Evolutionary conservation across 495 filamentous ascomycete genomes (phyloP), one percentile per base, ranked within the genome.

Genomic region (Aspergillus diversus): DNA sequence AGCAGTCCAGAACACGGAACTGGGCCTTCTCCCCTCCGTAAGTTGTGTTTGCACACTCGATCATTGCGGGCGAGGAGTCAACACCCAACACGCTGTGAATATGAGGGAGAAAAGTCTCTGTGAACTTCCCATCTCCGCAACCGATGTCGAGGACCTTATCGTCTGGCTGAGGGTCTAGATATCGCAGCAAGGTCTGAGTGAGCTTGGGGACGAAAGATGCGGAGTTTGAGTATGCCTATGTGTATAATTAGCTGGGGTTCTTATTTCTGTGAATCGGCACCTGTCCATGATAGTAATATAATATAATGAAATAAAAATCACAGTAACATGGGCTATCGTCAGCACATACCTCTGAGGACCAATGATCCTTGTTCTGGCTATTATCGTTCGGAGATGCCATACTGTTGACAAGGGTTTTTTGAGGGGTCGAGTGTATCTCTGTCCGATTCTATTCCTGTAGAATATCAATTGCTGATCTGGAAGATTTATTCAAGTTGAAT

Each of bases 121-220:
- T 87, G 56, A 92, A 79, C 27, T 86, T 74, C 43, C 89, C 90
- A 69, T 92, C 90, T 35, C 90, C 90, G 67, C 90, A 92, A 17
- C 90, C 90, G 33, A 92, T 72, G 70, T 93, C 90, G 15, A 93
- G 80, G 65, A 92, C 83, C 39, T 71, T 73, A 68, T 92, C 89
- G 67, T 48, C 69, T 11, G 70, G 78, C 63, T 85, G 79, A 6
- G 84, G 83, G 58, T 87, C 81, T 5, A 93, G 84, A 80, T 86
- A 88, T 58, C 79, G 69, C 33, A 90, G 55, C n/a, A 92, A 80
- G 61, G 83, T 88, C 5, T 78, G 80, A 9, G 90, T 84, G 7
- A 92, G 81, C 64, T 86, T 80, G 12, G 90, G 87, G 16, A 92
- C 89, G 69, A 92, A 93, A n/a, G 85, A 80, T 3, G 89, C 90